phyloP scores from a whole-genome alignment of 176 grass and related monocot genomes.

The Phragmites australis region DNA sequence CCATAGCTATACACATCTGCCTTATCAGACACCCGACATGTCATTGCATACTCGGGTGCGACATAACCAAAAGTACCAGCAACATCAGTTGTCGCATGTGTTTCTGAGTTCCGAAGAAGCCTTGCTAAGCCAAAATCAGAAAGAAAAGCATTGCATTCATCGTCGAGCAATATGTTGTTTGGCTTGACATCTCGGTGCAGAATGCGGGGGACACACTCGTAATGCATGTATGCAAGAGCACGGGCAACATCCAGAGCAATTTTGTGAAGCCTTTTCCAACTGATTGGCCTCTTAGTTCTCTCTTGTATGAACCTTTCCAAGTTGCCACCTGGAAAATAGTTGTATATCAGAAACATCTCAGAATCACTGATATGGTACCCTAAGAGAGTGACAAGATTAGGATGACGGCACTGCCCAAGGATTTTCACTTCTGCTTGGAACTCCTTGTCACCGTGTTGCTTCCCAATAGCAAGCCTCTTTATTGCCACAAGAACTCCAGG shows the following conservation, averaged over 20 bases:
- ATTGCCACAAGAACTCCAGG: slow-evolving; percentile 85
- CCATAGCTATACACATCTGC: slow-evolving; percentile 93
- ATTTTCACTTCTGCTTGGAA: slow-evolving; percentile 78
- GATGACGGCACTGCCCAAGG: slow-evolving; percentile 69
- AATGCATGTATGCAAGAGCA: slow-evolving; percentile 78
- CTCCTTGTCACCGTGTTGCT: slow-evolving; percentile 71
- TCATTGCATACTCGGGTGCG: slow-evolving; percentile 89
- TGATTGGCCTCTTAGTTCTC: slow-evolving; percentile 54
- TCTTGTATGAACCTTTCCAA: slow-evolving; percentile 86
- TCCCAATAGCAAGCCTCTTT: slow-evolving; percentile 82
- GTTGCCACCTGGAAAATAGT: slow-evolving; percentile 85
- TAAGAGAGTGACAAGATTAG: slow-evolving; percentile 87
- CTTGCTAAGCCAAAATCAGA: slow-evolving; percentile 90
- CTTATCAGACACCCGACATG: slow-evolving; percentile 87
- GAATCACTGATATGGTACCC: slow-evolving; percentile 71
- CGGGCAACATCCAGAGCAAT: slow-evolving; percentile 82
- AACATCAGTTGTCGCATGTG: slow-evolving; percentile 82
- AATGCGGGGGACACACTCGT: slow-evolving; percentile 62
- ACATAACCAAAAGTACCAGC: slow-evolving; percentile 93
- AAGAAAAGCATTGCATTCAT: slow-evolving; percentile 68
- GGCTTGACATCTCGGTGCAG: slow-evolving; percentile 94
- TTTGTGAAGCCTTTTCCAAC: slow-evolving; percentile 88
- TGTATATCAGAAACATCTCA: slow-evolving; percentile 94
- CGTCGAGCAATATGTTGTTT: slow-evolving; percentile 86
- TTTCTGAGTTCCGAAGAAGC: slow-evolving; percentile 80